Conservation (phyloP, 176 grass and related monocot genomes). For the Metroxylon sagu region DNA sequence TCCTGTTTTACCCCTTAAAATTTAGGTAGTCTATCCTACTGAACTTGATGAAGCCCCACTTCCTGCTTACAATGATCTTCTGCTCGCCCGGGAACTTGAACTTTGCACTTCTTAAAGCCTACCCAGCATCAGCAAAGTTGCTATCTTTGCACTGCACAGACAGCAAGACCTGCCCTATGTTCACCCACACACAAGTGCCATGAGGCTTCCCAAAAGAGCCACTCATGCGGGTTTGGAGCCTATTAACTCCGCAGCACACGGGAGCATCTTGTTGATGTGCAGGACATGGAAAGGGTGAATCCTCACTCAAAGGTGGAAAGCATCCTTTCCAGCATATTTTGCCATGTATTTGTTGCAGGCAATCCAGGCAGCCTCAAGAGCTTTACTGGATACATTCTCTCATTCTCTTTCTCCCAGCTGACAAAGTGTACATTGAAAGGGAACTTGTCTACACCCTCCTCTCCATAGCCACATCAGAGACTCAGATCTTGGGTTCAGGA, state of each 20-base stretch:
- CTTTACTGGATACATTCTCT: conserved; percentile 4
- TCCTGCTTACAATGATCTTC: too few species aligned
- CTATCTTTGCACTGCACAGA: not conserved
- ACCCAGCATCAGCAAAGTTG: not conserved
- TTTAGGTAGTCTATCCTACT: too few species aligned
- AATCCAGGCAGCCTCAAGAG: conserved; percentile 2
- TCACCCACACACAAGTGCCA: not conserved
- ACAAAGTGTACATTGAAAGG: conserved; percentile 1
- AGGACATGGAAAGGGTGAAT: conserved; percentile 1
- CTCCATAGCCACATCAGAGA: conserved; percentile 6
- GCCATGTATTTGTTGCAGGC: conserved; percentile 4
- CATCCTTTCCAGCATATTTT: conserved; percentile 9
- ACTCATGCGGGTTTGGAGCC: not conserved
- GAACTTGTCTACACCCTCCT: not conserved
- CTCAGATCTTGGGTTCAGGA: not conserved
- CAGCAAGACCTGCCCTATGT: not conserved
- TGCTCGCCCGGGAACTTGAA: too few species aligned
- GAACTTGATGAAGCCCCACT: too few species aligned
- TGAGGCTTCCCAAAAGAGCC: not conserved
- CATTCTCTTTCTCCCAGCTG: conserved; percentile 2
- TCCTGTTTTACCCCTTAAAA: too few species aligned
- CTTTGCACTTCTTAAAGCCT: too few species aligned
- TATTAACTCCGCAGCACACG: not conserved
- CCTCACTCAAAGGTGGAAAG: not conserved
- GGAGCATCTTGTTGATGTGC: conserved; percentile 7